Evolutionary conservation across 352 stramenopile genomes (phyloP).

Genomic region (Globisporangium uncinulatum): DNA sequence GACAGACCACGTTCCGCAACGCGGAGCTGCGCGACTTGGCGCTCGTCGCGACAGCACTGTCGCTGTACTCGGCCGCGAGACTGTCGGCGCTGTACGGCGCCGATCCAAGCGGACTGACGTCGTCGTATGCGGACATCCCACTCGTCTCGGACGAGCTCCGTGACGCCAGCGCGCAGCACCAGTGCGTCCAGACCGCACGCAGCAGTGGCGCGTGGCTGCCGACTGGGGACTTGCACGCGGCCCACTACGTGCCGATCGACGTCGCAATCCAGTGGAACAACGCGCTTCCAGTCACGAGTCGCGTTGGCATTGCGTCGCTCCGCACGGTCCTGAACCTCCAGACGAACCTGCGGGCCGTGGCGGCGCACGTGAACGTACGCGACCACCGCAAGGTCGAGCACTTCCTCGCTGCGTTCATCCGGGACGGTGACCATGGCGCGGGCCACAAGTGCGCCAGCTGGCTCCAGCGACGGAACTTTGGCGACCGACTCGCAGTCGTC

Average conservation of each 20-base stretch:
- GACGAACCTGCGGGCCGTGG: conserved; percentile 7
- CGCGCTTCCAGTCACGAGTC: not conserved
- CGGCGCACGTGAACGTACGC: conserved; percentile 4
- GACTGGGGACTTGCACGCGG: conserved; percentile 4
- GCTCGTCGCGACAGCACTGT: conserved; percentile 6
- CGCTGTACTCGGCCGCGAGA: conserved; percentile 4
- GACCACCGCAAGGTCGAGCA: conserved; percentile 11
- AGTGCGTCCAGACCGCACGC: conserved; percentile 4
- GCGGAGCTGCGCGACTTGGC: conserved; percentile 7
- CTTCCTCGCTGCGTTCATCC: conserved; percentile 11
- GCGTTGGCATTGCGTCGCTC: not conserved
- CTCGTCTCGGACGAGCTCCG: conserved; percentile 10
- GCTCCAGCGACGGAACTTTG: conserved; percentile 4
- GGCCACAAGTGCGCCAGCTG: conserved; percentile 2
- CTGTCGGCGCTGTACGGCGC: conserved; percentile 4
- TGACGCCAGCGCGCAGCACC: conserved; percentile 1
- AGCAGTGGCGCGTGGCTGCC: not conserved
- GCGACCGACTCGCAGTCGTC: conserved; percentile 7
- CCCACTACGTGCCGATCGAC: conserved; percentile 9
- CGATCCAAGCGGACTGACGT: conserved; percentile 1
- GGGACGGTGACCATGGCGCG: not conserved
- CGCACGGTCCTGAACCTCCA: conserved; percentile 6
- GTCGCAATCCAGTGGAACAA: conserved; percentile 14
- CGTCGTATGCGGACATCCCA: conserved; percentile 5
- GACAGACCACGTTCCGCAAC: conserved; percentile 1